Evolutionary conservation across 2,329 filamentous ascomycete genomes (phyloP), one percentile per base, ranked within the genome.

Genomic region (Fusarium cicatricum): DNA sequence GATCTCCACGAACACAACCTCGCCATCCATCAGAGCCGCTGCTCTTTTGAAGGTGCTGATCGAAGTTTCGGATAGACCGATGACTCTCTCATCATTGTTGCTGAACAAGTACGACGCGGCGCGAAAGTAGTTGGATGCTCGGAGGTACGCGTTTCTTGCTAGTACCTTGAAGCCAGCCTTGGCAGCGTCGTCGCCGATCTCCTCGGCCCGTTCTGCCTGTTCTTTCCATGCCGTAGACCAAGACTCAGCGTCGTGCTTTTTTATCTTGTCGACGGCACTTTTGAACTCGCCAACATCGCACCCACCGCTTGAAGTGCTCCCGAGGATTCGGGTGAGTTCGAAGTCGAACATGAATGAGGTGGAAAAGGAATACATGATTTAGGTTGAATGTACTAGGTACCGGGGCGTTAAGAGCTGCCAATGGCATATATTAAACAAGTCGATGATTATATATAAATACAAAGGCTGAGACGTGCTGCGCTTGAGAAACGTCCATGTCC

Each of bases 231-330:
- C 73, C 2, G 31, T 40, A 32, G 74, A 67, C 79, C 79, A 81
- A 23, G 62, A 68, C 42, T 72, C 71, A 0, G 74, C 63, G 47
- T 81, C 74, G 26, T 71, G 40, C 16, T 73, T 58, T 37, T 71
- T 73, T 67, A 80, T 76, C 34, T 72, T 55, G 14, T 59, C 68
- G 4, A 67, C 68, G 11, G 76, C 75, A 29, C 75, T 72, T 10
- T 79, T 71, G 12, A 64, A 70, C 48, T 81, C 78, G 17, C 68
- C 75, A 3, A 76, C 64, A 6, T 80, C 77, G 50, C 63, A 65
- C 0, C 78, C 78, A 6, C 69, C 70, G 15, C 57, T 59, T 1
- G 70, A 63, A 0, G 77, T 68, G 5, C 61, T 74, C 40, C 70
- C 74, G 5, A 80, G 71, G 21, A 80, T 43, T 6, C 79, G 74